Evolutionary conservation across 176 grass and related monocot genomes (phyloP), one percentile per base, ranked within the genome.

Genomic region (Aegilops tauschii): DNA sequence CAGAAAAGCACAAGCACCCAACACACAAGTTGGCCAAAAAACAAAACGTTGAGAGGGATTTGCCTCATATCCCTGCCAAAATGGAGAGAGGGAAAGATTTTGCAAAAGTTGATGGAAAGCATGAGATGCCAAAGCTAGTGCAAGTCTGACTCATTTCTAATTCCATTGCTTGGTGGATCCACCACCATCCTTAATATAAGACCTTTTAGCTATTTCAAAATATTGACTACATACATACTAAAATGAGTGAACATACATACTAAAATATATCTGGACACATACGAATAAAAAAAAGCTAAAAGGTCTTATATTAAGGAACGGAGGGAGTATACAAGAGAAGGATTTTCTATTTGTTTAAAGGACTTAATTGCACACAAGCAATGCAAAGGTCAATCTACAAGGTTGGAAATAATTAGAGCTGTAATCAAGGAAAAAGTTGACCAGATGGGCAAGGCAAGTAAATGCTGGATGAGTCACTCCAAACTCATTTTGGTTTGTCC

Each of bases 91-190:
- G 5, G 11, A 56, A 84, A 49, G 12, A 79, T 78, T 78, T 78
- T 45, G 32, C 5, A 69, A 82, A 85, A 3, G 82, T 29, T 88
- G 78, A 85, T 82, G 71, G 70, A 54, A 87, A 89, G 84, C 88
- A 93, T 90, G 82, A 88, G 85, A 93, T 88, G 81, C 85, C 85
- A 82, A 87, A 87, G 78, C 21, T 90, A 90, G 88, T 93, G 88
- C 81, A 75, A 82, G 28, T 79, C 88, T 87, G 85, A 93, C 88
- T 93, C 88, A 88, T 85, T 81, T 56, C 81, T 78, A 90, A 61
- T 82, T 50, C 59, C 78, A 87, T 44, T 32, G 35, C 58, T 72
- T 84, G 75, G 87, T 87, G 85, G 85, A 90, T 58, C 58, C 71
- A 52, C 44, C 81, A 85, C 77, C 85, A 93, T 66, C 77, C 45